These are phyloP conservation scores for Botrytis galanthina DNA, from an alignment of 2,329 filamentous ascomycete species.

Conservation along the genomic window DNA sequence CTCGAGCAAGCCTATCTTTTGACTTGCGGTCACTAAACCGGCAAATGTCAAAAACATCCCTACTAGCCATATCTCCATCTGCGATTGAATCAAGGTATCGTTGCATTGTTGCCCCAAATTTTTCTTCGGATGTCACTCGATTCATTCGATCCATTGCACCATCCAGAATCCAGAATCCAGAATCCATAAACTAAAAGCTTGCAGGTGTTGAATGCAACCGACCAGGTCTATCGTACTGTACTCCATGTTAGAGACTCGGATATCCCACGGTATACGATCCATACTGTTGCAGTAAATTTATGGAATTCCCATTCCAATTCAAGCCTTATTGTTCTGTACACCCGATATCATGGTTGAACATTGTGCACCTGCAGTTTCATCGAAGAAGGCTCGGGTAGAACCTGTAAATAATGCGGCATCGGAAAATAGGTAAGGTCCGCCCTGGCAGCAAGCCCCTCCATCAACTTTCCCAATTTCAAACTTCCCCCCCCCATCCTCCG, in stretches of 20 bases:
- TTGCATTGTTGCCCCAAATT: background rate
- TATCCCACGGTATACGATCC: background rate
- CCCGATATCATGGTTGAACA: conserved; percentile 17
- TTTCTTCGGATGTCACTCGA: background rate
- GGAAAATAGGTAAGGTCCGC: conserved; percentile 17
- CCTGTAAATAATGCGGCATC: conserved; percentile 8
- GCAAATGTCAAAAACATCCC: background rate
- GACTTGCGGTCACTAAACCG: background rate
- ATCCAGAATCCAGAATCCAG: background rate
- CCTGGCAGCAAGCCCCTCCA: background rate
- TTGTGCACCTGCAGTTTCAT: background rate
- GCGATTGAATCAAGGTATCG: background rate
- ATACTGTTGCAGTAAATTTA: background rate
- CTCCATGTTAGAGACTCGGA: background rate
- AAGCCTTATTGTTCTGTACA: background rate
- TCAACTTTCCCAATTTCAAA: background rate
- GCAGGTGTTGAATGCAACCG: background rate
- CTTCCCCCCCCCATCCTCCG: background rate
- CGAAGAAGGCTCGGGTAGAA: conserved; percentile 2
- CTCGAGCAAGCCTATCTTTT: background rate
- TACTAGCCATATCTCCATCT: background rate
- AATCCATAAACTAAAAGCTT: background rate
- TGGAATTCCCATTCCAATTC: background rate
- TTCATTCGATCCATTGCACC: background rate
- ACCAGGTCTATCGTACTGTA: background rate